Conservation (phyloP, 1,284 basidiomycete genomes). For the Pterulicium gracile region DNA sequence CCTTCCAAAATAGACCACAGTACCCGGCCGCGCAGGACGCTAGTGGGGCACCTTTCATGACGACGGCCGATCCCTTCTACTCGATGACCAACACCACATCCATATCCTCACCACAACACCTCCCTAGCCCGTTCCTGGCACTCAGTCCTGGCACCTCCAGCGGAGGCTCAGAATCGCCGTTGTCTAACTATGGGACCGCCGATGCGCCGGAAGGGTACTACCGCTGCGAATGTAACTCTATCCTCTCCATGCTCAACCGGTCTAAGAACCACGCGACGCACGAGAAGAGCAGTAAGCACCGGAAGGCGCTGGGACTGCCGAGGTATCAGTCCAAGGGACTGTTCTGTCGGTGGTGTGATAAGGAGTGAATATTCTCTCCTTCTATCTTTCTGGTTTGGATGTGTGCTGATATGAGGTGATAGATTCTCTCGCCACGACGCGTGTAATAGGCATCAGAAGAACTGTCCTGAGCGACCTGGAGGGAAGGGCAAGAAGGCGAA, state of each 20-base stretch:
- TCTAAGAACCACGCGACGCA: conserved; percentile 2
- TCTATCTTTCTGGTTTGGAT: too few species aligned
- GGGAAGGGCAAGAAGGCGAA: neutral
- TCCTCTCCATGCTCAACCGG: neutral
- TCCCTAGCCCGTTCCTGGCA: too few species aligned
- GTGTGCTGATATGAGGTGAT: too few species aligned
- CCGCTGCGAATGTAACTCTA: neutral
- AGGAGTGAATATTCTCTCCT: neutral
- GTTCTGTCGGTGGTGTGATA: neutral
- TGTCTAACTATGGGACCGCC: neutral
- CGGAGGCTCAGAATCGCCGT: neutral
- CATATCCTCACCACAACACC: too few species aligned
- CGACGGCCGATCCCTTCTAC: too few species aligned
- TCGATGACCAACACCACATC: too few species aligned
- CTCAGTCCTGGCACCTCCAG: too few species aligned
- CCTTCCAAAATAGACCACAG: too few species aligned
- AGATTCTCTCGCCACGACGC: neutral
- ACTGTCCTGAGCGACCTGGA: neutral
- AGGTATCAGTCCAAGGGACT: neutral
- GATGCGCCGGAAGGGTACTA: neutral
- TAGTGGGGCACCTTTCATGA: too few species aligned
- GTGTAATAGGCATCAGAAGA: neutral
- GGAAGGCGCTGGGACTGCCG: neutral
- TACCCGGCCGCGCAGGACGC: too few species aligned
- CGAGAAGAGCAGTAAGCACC: conserved; percentile 1